phyloP scores from a whole-genome alignment of 164 flowering plant genomes.

The Malania oleifera region DNA sequence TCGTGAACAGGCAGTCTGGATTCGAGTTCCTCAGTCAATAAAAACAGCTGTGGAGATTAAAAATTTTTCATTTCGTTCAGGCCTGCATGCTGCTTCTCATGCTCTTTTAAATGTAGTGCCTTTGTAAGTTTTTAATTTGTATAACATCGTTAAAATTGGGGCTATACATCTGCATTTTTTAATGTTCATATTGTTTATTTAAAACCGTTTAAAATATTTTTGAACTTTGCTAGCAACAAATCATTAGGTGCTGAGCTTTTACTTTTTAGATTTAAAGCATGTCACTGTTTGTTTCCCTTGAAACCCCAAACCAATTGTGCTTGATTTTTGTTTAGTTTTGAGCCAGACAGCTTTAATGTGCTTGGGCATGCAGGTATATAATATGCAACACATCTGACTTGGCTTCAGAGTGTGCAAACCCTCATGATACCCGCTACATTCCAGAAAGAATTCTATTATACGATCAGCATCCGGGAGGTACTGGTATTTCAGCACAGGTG shows the following conservation, averaged over 20 bases:
- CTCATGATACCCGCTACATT: slow-evolving; percentile 63
- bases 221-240: neutral
- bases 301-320: neutral
- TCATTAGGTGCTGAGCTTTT: neutral
- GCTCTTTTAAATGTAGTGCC: slow-evolving; percentile 84
- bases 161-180: neutral
- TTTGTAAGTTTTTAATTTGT: slow-evolving; percentile 47
- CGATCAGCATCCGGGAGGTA: slow-evolving; percentile 93
- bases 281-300: neutral
- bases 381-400: slow-evolving; percentile 78
- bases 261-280: neutral
- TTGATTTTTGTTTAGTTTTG: neutral
- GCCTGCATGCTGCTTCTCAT: slow-evolving; percentile 92
- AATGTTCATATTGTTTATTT: no score
- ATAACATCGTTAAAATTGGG: neutral
- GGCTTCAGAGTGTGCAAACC: slow-evolving; percentile 88
- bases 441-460: slow-evolving; percentile 85
- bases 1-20: slow-evolving; percentile 78
- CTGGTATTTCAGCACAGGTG: slow-evolving; percentile 78
- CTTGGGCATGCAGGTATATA: slow-evolving; percentile 44
- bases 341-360: neutral
- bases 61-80: slow-evolving; percentile 59
- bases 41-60: slow-evolving; percentile 47
- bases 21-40: slow-evolving; percentile 64
- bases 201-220: neutral